A percentile compares a stretch with the other conserved stretches of the same genome.
phyloP scores from a whole-genome alignment of 2,329 filamentous ascomycete genomes.

The Cordyceps farinosa region DNA sequence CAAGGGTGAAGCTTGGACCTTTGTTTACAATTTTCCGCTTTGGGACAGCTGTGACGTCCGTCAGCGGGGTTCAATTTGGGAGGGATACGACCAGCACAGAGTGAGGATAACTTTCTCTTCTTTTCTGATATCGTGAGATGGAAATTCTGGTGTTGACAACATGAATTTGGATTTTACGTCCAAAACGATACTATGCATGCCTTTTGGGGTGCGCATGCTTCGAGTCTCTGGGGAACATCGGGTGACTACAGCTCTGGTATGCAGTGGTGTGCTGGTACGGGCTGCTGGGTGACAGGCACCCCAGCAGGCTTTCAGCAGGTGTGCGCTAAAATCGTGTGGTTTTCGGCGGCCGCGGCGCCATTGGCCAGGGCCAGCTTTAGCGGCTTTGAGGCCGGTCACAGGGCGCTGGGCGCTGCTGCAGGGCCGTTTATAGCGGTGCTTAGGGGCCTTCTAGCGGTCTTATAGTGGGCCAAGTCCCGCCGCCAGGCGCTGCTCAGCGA shows the following conservation, averaged over 20 bases:
- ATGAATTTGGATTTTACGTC: background rate
- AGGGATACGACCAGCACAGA: slow-evolving; percentile 17
- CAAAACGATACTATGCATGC: background rate
- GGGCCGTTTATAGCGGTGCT: slow-evolving; percentile 2
- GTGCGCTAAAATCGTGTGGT: background rate
- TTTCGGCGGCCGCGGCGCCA: too few relatives aligned
- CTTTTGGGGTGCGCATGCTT: background rate
- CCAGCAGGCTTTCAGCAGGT: background rate
- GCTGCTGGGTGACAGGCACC: background rate
- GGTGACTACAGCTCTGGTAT: slow-evolving; percentile 11
- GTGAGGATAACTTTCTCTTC: slow-evolving; percentile 19
- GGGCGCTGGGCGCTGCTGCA: background rate
- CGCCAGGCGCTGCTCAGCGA: background rate
- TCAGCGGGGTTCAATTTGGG: slow-evolving; percentile 21
- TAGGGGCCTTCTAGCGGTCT: slow-evolving; percentile 6
- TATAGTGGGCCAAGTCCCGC: background rate
- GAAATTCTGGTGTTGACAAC: slow-evolving; percentile 10
- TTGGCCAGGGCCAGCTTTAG: background rate
- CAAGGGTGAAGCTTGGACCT: slow-evolving; percentile 31
- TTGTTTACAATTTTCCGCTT: slow-evolving; percentile 42
- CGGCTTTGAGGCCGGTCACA: background rate
- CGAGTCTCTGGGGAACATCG: background rate
- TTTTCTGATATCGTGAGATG: slow-evolving; percentile 24
- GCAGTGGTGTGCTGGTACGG: background rate
- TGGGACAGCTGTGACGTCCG: slow-evolving; percentile 32